Evolutionary conservation across 2,329 filamentous ascomycete genomes (phyloP).

Genomic region (Phaeoacremonium minimum): DNA sequence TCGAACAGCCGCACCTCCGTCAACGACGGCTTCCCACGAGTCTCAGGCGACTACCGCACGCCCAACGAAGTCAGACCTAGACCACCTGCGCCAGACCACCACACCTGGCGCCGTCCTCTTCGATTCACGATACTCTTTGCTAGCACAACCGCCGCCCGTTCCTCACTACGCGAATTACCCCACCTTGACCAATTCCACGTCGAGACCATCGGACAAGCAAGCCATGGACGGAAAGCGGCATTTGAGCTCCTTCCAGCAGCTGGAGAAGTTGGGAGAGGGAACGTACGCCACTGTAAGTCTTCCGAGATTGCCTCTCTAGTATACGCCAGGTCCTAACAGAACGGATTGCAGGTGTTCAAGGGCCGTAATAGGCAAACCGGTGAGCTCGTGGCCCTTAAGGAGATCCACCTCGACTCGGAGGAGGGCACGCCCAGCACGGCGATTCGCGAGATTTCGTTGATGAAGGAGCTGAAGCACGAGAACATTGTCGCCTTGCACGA

Average conservation of each 20-base stretch:
- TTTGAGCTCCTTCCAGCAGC: constrained; percentile 96
- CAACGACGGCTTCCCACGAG: constrained; percentile 18
- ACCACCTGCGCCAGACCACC: constrained; percentile 22
- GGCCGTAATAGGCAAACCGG: constrained; percentile 95
- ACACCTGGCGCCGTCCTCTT: constrained; percentile 36
- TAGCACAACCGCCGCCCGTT: constrained; percentile 21
- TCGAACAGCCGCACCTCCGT: no score
- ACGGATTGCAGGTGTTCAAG: constrained; percentile 74
- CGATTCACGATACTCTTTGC: constrained; percentile 27
- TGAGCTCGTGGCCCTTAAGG: constrained; percentile 93
- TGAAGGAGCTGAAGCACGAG: constrained; percentile 99
- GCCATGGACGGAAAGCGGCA: constrained; percentile 88
- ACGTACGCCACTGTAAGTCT: constrained; percentile 92
- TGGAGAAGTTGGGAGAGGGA: constrained; percentile 97
- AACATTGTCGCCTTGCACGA: constrained; percentile 97
- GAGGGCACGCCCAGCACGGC: constrained; percentile 96
- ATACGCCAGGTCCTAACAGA: constrained; percentile 6
- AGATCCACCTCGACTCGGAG: constrained; percentile 97
- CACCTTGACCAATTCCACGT: constrained; percentile 3
- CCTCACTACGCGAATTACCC: constrained; percentile 20
- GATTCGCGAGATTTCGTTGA: constrained; percentile 96
- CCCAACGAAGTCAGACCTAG: constrained; percentile 12
- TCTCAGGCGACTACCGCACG: constrained; percentile 13
- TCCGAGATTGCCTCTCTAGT: constrained; percentile 4
- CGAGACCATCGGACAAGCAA: constrained; percentile 3